These are phyloP conservation scores for Fusarium sororula DNA, from an alignment of 2,329 filamentous ascomycete genomes.

Conservation along the genomic window DNA sequence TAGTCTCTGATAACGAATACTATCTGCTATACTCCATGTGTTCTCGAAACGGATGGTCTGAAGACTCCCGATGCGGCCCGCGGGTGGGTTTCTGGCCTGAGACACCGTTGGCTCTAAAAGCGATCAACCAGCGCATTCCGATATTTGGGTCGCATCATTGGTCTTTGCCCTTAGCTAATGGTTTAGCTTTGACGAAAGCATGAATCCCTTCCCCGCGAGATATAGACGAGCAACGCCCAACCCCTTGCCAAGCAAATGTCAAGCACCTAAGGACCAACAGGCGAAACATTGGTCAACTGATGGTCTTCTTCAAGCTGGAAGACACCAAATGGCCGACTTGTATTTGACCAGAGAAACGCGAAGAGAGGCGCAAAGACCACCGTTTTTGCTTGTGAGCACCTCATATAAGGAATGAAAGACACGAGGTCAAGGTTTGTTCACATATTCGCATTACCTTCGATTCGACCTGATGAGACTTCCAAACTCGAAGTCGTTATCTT, in stretches of 20 bases:
- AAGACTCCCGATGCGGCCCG: not conserved
- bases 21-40: not conserved
- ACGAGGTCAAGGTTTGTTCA: not conserved
- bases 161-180: not conserved
- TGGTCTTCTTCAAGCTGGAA: not conserved
- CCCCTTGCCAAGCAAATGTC: slow-evolving; percentile 2
- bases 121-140: slow-evolving; percentile 16
- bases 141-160: not conserved
- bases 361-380: not conserved
- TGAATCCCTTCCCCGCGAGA: not conserved
- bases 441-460: not conserved
- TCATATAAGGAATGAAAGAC: not conserved
- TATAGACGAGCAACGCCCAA: not conserved
- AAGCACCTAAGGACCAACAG: slow-evolving; percentile 10
- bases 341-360: not conserved
- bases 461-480: not conserved
- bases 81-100: not conserved
- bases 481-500: not conserved
- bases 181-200: not conserved
- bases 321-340: not conserved
- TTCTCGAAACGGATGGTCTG: not conserved
- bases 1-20: not conserved
- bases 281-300: slow-evolving; percentile 7
- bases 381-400: not conserved
- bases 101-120: slow-evolving; percentile 12